These are phyloP conservation scores for Eragrostis nindensis DNA, from an alignment of 176 grass and related monocot species.

Conservation along the genomic window DNA sequence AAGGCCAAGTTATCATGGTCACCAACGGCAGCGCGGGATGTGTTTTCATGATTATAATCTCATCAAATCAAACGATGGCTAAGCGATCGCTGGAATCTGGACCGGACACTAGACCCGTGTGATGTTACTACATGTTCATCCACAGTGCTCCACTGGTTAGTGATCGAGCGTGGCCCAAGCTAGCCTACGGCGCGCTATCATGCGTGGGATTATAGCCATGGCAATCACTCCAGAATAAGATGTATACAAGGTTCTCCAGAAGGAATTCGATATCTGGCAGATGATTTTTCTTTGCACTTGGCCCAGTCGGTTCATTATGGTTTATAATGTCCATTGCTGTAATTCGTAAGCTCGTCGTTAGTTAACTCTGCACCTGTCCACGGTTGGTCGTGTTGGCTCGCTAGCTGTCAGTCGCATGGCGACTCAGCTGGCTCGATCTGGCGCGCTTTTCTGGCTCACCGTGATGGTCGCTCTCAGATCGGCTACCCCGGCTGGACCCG, in stretches of 20 bases:
- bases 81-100: too few relatives aligned
- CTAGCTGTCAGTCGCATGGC: slow-evolving; percentile 26
- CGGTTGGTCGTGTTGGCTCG: slow-evolving; percentile 9
- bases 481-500: slow-evolving; percentile 16
- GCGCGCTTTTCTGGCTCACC: not conserved
- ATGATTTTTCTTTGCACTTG: not conserved
- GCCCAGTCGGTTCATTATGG: not conserved
- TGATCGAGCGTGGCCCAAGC: slow-evolving; percentile 3
- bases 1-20: slow-evolving; percentile 44
- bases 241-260: not conserved
- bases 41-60: slow-evolving; percentile 34
- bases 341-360: not conserved
- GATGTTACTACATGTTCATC: not conserved
- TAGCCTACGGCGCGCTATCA: slow-evolving; percentile 12
- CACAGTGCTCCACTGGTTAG: not conserved
- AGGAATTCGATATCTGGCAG: not conserved
- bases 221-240: not conserved
- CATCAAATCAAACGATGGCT: slow-evolving; percentile 1
- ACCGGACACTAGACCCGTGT: not conserved
- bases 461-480: slow-evolving; percentile 32
- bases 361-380: slow-evolving; percentile 22
- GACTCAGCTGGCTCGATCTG: slow-evolving; percentile 20
- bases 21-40: slow-evolving; percentile 25
- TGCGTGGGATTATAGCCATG: not conserved
- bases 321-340: not conserved